Evolutionary conservation across 768 basidiomycete genomes (phyloP), one percentile per base, ranked within the genome.

Genomic region (Collybia sp.): DNA sequence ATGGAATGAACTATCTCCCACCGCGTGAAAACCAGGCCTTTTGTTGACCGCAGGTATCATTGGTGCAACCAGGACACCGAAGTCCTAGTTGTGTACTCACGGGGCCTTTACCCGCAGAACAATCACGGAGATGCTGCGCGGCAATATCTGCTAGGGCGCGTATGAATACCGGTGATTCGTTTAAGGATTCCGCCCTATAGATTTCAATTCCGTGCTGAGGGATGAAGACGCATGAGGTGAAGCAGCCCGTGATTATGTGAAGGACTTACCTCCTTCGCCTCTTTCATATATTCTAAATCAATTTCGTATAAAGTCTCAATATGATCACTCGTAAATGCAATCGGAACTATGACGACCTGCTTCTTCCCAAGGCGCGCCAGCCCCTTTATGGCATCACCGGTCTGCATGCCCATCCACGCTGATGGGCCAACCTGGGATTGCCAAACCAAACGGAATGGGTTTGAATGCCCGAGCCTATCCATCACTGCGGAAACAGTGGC

Each of bases 391-490:
- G 93, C 89, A 44, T 91, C 93, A 13, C 79, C 73, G 1, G 96
- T 99, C 65, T 97, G 93, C 71, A 92, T 93, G 3, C 96, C 96
- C 80, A 98, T 90, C 96, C 96, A 98, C 15, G 94, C 89, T 32
- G 85, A 87, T 3, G 96, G 96, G 2, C 96, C 96, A 40, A 99
- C 96, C 65, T 98, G 88, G 5, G 86, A 90, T 70, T 99, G 96
- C 96, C 96, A 99, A 1, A 94, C 91, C 46, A 98, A 75, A 18
- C 96, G 87, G 67, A 86, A 96, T 2, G 95, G 88, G 62, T 90
- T 90, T 36, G 79, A 74, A 55, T 88, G 75, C 10, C 79, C 73
- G 17, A 99, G 74, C 40, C 88, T 77, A 52, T 83, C 75, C 94
- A 99, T 98, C 47, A 98, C 93, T 30, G 92, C 88, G 34, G 86